A percentile compares a stretch with the other conserved stretches of the same genome.
phyloP scores from a whole-genome alignment of 306 rosid genomes.

The Cicer cuneatum region DNA sequence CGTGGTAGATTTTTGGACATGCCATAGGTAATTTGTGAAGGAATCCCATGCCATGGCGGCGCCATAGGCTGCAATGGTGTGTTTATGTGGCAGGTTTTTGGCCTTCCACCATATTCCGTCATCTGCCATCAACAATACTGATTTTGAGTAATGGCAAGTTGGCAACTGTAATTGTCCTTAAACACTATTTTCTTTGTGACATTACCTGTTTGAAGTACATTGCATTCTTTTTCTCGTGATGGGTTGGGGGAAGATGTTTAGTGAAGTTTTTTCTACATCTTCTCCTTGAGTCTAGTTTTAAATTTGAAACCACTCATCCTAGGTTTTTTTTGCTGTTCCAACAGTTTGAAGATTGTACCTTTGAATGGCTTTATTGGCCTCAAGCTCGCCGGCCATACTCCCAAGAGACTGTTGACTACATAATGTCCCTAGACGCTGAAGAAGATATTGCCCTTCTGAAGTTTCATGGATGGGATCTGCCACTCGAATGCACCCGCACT shows the following conservation, averaged over 20 bases:
- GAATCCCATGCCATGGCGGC: too few species aligned
- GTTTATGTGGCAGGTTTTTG: too few species aligned
- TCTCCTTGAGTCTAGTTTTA: conserved; percentile 12
- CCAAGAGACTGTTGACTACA: conserved; percentile 66
- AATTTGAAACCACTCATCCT: conserved; percentile 19
- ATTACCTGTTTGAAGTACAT: background rate
- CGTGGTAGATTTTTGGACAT: too few species aligned
- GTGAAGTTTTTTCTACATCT: background rate
- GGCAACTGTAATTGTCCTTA: conserved; percentile 7
- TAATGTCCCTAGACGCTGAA: conserved; percentile 79
- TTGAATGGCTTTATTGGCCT: conserved; percentile 99
- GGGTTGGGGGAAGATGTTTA: background rate
- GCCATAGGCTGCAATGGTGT: too few species aligned
- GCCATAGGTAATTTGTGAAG: too few species aligned
- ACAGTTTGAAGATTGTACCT: conserved; percentile 96
- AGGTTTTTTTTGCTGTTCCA: conserved; percentile 37
- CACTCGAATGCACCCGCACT: conserved; percentile 78
- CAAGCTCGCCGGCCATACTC: conserved; percentile 82
- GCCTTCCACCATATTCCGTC: too few species aligned
- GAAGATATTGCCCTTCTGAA: conserved; percentile 79
- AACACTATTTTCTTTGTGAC: background rate
- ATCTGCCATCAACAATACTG: too few species aligned
- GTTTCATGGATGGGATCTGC: conserved; percentile 88
- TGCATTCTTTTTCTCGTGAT: conserved; percentile 3
- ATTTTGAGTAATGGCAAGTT: conserved; percentile 20